phyloP scores from a whole-genome alignment of 257 asterid genomes.

The Handroanthus guayacan region DNA sequence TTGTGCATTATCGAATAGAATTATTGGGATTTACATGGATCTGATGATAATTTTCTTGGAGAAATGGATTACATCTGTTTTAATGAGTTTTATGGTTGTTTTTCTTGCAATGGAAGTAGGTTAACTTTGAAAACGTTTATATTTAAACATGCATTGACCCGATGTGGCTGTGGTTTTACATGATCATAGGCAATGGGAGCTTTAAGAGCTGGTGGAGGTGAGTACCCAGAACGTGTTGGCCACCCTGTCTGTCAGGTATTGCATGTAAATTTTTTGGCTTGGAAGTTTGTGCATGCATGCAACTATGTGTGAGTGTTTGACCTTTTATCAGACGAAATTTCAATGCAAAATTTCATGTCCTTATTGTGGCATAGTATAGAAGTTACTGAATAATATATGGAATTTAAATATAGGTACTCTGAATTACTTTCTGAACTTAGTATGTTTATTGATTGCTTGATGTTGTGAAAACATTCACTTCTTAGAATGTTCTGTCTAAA shows the following conservation, averaged over 20 bases:
- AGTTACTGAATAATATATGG: conserved; percentile 15
- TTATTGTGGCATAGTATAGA: conserved; percentile 6
- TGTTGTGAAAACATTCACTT: conserved; percentile 14
- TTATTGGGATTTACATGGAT: conserved; percentile 10
- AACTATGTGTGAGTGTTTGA: not conserved
- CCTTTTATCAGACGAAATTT: not conserved
- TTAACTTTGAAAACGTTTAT: conserved; percentile 2
- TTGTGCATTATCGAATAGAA: conserved; percentile 29
- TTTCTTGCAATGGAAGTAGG: conserved; percentile 19
- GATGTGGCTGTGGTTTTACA: conserved; percentile 3
- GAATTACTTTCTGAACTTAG: conserved; percentile 24
- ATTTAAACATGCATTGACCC: conserved; percentile 30
- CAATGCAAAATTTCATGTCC: not conserved
- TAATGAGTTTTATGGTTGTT: conserved; percentile 8
- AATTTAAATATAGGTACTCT: not conserved
- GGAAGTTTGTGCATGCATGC: not conserved
- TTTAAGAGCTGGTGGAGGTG: conserved; percentile 54
- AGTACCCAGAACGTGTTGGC: conserved; percentile 68
- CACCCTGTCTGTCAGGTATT: conserved; percentile 78
- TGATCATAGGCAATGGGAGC: conserved; percentile 57
- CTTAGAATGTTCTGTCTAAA: conserved; percentile 5
- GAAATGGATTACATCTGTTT: conserved; percentile 26
- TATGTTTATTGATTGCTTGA: conserved; percentile 25
- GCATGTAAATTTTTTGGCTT: not conserved
- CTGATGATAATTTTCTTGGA: conserved; percentile 24